A percentile compares a stretch with the other conserved stretches of the same genome.
These are phyloP conservation scores for Penicillium crustosum DNA, from an alignment of 2,329 filamentous ascomycete species.

Conservation along the genomic window DNA sequence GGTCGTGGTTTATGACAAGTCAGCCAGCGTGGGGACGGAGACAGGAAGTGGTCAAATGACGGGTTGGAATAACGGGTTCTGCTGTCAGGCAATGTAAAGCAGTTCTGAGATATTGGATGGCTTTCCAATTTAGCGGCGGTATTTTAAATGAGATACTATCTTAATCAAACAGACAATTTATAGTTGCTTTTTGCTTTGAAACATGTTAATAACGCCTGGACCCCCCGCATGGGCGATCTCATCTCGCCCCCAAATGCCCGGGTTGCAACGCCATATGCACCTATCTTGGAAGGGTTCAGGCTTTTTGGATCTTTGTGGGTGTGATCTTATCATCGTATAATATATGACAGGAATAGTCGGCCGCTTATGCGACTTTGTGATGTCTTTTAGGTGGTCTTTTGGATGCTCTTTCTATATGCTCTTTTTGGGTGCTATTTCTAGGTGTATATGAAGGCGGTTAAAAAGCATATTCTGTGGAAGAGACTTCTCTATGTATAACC, in stretches of 20 bases:
- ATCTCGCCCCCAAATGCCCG: not conserved
- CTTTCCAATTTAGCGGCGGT: not conserved
- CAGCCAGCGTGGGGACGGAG: not conserved
- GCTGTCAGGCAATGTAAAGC: not conserved
- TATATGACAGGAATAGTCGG: not conserved
- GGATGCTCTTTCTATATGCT: too few species aligned
- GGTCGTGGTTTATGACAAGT: conserved; percentile 3
- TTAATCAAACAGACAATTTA: not conserved
- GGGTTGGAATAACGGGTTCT: not conserved
- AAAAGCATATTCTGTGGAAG: too few species aligned
- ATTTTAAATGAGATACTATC: not conserved
- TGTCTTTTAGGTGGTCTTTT: too few species aligned
- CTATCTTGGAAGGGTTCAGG: not conserved
- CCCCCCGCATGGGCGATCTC: not conserved
- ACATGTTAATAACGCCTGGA: not conserved
- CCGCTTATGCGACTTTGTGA: too few species aligned
- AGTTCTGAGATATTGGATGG: not conserved
- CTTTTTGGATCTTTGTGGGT: not conserved
- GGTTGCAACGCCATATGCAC: not conserved
- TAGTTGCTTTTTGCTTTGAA: conserved; percentile 6
- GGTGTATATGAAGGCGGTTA: too few species aligned
- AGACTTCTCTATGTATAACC: too few species aligned
- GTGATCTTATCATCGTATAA: not conserved
- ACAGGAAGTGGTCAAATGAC: conserved; percentile 1
- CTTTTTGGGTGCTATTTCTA: too few species aligned